phyloP scores from a whole-genome alignment of 2,329 filamentous ascomycete species.

The Penicillium aurantiogriseum region DNA sequence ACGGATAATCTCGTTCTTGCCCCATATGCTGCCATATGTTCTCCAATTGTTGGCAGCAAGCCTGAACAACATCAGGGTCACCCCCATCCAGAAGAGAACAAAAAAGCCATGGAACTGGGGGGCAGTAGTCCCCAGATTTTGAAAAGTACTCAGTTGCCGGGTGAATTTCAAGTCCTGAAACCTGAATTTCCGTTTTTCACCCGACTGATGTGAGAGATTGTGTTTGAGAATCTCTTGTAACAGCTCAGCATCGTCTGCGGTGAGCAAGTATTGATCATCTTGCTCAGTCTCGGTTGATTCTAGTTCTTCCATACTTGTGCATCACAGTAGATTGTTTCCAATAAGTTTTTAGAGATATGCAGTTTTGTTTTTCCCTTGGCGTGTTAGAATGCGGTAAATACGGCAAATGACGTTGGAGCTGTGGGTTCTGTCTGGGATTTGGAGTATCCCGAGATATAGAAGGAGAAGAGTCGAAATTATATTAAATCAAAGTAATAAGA shows the following conservation, averaged over 20 bases:
- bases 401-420: neutral
- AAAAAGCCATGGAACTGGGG: slow-evolving; percentile 79
- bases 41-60: slow-evolving; percentile 68
- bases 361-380: no score
- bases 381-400: neutral
- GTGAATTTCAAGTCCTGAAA: slow-evolving; percentile 67
- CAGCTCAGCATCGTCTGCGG: slow-evolving; percentile 48
- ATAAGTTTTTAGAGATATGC: no score
- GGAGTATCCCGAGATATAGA: neutral
- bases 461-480: neutral
- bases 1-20: slow-evolving; percentile 68
- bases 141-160: slow-evolving; percentile 69
- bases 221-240: slow-evolving; percentile 48
- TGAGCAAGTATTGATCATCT: slow-evolving; percentile 48
- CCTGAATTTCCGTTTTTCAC: slow-evolving; percentile 35
- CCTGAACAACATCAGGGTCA: slow-evolving; percentile 64
- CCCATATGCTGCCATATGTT: slow-evolving; percentile 66
- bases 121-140: slow-evolving; percentile 63
- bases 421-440: neutral
- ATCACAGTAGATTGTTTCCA: neutral
- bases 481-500: neutral
- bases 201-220: slow-evolving; percentile 40
- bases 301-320: neutral
- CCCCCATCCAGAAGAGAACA: slow-evolving; percentile 67
- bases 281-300: neutral